These are phyloP conservation scores for Limtongia smithiae DNA, from an alignment of 805 yeast species.

Conservation along the genomic window DNA sequence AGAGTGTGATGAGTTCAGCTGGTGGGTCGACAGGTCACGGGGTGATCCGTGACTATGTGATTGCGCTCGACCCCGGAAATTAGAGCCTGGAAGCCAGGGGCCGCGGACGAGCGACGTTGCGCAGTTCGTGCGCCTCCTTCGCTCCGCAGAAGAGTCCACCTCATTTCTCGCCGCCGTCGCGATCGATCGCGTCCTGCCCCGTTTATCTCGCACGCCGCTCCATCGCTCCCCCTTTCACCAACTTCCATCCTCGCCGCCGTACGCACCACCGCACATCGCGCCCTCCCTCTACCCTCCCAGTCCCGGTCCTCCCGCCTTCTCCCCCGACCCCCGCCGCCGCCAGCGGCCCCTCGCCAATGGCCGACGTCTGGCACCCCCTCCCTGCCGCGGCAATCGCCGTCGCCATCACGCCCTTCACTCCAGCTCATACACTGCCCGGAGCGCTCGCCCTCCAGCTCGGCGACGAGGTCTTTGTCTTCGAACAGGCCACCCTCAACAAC, in stretches of 20 bases:
- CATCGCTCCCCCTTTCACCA: too few relatives aligned
- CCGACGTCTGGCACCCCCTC: conserved; percentile 15
- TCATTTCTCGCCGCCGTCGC: too few relatives aligned
- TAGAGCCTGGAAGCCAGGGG: too few relatives aligned
- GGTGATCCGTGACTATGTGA: too few relatives aligned
- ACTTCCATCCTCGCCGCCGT: conserved; percentile 1
- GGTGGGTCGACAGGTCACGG: too few relatives aligned
- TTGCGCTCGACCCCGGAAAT: too few relatives aligned
- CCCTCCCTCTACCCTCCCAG: neutral
- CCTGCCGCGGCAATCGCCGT: conserved; percentile 11
- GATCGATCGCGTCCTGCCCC: too few relatives aligned
- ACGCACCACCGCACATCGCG: neutral
- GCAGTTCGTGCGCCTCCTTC: too few relatives aligned
- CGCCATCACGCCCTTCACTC: conserved; percentile 13
- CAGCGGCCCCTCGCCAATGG: neutral
- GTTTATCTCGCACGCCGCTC: too few relatives aligned
- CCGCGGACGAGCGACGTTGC: too few relatives aligned
- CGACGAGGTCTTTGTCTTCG: conserved; percentile 73
- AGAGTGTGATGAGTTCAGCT: too few relatives aligned
- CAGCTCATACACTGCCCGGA: conserved; percentile 1
- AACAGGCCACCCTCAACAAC: conserved; percentile 47
- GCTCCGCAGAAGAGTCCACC: too few relatives aligned
- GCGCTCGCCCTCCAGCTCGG: conserved; percentile 43
- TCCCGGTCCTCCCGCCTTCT: neutral
- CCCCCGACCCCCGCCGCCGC: neutral